A percentile compares a stretch with the other conserved stretches of the same genome.
These are phyloP conservation scores for Carex littledalei DNA, from an alignment of 176 grass and related monocot genomes.

Conservation along the genomic window DNA sequence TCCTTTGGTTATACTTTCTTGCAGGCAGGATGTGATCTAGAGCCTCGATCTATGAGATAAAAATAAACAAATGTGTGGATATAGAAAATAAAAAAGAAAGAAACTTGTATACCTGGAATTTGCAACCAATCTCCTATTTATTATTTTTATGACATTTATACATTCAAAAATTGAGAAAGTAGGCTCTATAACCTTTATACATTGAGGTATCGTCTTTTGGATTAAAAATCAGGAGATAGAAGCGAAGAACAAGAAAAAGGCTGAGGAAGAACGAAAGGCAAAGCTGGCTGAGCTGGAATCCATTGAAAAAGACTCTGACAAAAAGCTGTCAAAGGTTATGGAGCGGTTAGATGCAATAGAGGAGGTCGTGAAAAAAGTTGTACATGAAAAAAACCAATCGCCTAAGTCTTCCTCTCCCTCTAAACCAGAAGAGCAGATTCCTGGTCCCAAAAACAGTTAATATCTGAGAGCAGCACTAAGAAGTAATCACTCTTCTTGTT, in stretches of 20 bases:
- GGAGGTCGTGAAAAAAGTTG: slow-evolving; percentile 55
- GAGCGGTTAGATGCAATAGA: slow-evolving; percentile 68
- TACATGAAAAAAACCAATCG: slow-evolving; percentile 47
- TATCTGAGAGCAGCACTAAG: background rate
- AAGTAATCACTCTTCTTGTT: slow-evolving; percentile 1
- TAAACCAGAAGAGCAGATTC: slow-evolving; percentile 12
- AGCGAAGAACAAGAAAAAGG: slow-evolving; percentile 60
- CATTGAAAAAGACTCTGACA: slow-evolving; percentile 44
- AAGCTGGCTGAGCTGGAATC: slow-evolving; percentile 56
- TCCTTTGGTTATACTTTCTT: background rate
- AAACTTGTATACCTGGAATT: background rate
- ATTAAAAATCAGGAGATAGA: slow-evolving; percentile 48
- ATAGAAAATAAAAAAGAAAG: background rate
- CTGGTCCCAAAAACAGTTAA: slow-evolving; percentile 7
- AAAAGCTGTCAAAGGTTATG: slow-evolving; percentile 48
- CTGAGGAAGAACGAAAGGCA: slow-evolving; percentile 47
- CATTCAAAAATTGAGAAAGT: background rate
- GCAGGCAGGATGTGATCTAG: background rate
- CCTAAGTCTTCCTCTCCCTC: slow-evolving; percentile 10
- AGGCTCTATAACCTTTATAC: background rate
- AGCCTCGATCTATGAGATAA: background rate
- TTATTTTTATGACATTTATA: background rate
- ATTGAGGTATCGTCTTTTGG: slow-evolving; percentile 10
- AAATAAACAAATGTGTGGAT: background rate
- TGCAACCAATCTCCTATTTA: background rate